Conservation (phyloP, 2,329 filamentous ascomycete genomes). For the Rhinocladiella mackenziei region DNA sequence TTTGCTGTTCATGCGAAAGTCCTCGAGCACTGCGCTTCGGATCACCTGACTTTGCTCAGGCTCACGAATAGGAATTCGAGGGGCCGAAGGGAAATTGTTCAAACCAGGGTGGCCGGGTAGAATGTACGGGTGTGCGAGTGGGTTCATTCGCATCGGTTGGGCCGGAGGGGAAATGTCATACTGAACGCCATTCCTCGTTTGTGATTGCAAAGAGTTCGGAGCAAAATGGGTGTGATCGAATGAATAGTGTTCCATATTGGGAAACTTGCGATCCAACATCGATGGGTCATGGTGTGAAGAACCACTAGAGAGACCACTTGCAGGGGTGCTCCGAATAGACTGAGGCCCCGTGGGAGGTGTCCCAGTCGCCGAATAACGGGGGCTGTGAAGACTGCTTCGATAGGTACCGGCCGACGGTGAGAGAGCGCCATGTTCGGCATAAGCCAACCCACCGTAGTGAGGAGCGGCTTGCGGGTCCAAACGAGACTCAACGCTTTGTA, state of each 20-base stretch:
- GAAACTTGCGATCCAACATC: conserved; percentile 48
- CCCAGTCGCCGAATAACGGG: conserved; percentile 45
- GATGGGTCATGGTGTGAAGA: conserved; percentile 43
- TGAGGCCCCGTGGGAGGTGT: conserved; percentile 39
- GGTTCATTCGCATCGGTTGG: conserved; percentile 33
- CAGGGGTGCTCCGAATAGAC: conserved; percentile 44
- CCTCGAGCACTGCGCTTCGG: conserved; percentile 70
- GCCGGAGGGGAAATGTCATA: conserved; percentile 34
- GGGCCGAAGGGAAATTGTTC: conserved; percentile 5
- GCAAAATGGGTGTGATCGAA: conserved; percentile 17
- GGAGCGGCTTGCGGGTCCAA: conserved; percentile 32
- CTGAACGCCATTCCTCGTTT: conserved; percentile 33
- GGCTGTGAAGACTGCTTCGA: conserved; percentile 42
- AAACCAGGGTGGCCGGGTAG: conserved; percentile 29
- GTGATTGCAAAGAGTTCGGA: conserved; percentile 30
- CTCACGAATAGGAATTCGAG: conserved; percentile 15
- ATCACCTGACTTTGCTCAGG: conserved; percentile 16
- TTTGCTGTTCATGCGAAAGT: conserved; percentile 73
- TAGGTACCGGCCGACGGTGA: conserved; percentile 46
- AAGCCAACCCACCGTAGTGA: conserved; percentile 39
- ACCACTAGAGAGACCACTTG: conserved; percentile 37
- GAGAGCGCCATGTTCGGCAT: conserved; percentile 43
- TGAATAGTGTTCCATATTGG: conserved; percentile 39
- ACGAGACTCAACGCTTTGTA: conserved; percentile 33
- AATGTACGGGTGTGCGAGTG: conserved; percentile 38